Evolutionary conservation across 108 stramenopile species (phyloP).

Genomic region (Cyclostephanos tholiformis): DNA sequence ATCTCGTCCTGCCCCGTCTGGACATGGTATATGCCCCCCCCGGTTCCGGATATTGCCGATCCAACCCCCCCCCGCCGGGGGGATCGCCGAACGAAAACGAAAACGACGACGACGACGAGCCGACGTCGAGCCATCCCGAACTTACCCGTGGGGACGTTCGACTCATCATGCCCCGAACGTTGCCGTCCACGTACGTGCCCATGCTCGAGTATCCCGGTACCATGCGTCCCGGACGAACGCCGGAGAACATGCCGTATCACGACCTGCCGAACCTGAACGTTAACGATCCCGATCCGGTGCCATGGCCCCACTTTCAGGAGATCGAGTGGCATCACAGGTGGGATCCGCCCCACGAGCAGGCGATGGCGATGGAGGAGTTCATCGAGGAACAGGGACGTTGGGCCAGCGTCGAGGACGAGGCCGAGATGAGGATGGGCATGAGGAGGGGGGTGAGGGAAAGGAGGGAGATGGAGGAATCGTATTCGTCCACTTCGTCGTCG

Average conservation of each 20-base stretch:
- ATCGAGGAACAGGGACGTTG: conserved; percentile 81
- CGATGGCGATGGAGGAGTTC: conserved; percentile 82
- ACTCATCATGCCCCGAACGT: conserved; percentile 34
- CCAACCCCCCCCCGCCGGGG: too few relatives aligned
- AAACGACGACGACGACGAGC: neutral
- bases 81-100: too few relatives aligned
- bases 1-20: too few relatives aligned
- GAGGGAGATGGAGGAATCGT: conserved; percentile 78
- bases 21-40: too few relatives aligned
- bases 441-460: conserved; percentile 68
- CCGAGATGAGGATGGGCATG: conserved; percentile 79
- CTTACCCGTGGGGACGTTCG: conserved; percentile 26
- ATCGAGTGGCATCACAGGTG: conserved; percentile 90
- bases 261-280: conserved; percentile 75
- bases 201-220: conserved; percentile 95
- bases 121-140: neutral
- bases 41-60: too few relatives aligned
- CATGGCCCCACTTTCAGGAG: conserved; percentile 92
- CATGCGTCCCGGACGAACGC: conserved; percentile 87
- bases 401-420: conserved; percentile 84
- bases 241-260: conserved; percentile 85
- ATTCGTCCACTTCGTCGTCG: too few relatives aligned
- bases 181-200: conserved; percentile 83
- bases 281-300: conserved; percentile 83
- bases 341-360: conserved; percentile 82